These are phyloP conservation scores for Verbena officinalis DNA, from an alignment of 257 asterid genomes.

Conservation along the genomic window DNA sequence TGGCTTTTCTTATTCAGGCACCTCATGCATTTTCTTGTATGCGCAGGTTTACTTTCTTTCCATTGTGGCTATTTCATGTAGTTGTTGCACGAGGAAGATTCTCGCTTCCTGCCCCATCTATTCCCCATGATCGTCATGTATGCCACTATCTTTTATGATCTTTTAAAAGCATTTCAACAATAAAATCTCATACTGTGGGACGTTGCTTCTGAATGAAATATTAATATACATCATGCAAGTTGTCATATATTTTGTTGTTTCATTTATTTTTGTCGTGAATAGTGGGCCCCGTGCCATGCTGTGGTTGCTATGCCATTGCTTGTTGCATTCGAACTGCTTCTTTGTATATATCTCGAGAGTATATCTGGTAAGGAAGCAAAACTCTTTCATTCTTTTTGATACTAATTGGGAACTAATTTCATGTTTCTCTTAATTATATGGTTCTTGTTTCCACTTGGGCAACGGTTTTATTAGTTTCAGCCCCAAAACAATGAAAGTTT, in stretches of 20 bases:
- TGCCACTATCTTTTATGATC: constrained; percentile 32
- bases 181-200: constrained; percentile 28
- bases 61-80: constrained; percentile 95
- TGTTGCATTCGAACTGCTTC: constrained; percentile 94
- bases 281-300: constrained; percentile 99
- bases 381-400: constrained; percentile 27
- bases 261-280: constrained; percentile 32
- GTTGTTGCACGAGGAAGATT: constrained; percentile 98
- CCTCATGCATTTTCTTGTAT: constrained; percentile 26
- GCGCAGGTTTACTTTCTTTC: constrained; percentile 88
- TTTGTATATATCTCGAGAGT: constrained; percentile 93
- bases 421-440: not conserved
- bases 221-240: constrained; percentile 12
- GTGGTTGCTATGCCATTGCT: constrained; percentile 95
- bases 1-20: constrained; percentile 17
- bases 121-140: constrained; percentile 98
- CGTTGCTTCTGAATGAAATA: constrained; percentile 22
- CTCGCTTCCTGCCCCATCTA: constrained; percentile 95
- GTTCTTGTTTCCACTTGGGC: not conserved
- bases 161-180: constrained; percentile 24
- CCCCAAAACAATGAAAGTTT: not conserved
- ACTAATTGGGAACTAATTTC: constrained; percentile 18
- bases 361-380: constrained; percentile 64
- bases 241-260: constrained; percentile 23
- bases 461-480: constrained; percentile 13